Evolutionary conservation across 2,329 filamentous ascomycete genomes (phyloP).

Genomic region (Curvularia sp.): DNA sequence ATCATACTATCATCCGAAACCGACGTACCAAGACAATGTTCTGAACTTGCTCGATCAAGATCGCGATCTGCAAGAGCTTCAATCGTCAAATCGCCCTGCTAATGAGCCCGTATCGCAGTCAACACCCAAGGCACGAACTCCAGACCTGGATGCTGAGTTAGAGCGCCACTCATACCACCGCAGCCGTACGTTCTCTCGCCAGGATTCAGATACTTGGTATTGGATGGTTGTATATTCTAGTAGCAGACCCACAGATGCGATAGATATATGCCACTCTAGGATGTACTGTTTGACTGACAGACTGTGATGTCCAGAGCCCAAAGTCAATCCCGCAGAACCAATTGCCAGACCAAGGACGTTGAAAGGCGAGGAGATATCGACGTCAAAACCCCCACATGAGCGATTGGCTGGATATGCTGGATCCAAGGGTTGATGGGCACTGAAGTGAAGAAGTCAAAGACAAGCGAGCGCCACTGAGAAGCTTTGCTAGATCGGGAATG

Average conservation of each 20-base stretch:
- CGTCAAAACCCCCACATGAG: constrained; percentile 20
- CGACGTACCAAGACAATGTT: constrained; percentile 7
- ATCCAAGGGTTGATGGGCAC: constrained; percentile 26
- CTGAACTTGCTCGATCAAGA: constrained; percentile 6
- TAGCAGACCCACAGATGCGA: no score
- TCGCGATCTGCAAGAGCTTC: not conserved
- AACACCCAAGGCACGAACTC: no score
- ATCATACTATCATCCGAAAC: constrained; percentile 16
- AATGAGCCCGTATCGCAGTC: constrained; percentile 8
- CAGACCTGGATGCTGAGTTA: no score
- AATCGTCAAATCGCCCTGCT: not conserved
- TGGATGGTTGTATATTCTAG: no score
- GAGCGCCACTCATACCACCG: no score
- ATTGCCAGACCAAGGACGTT: not conserved
- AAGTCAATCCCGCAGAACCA: no score
- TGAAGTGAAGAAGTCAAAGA: constrained; percentile 7
- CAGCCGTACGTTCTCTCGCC: no score
- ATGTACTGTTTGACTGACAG: no score
- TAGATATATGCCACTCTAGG: no score
- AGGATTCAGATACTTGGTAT: no score
- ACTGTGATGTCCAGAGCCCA: no score
- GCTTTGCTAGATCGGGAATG: not conserved
- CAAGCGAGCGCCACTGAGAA: not conserved
- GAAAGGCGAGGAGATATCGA: constrained; percentile 1
- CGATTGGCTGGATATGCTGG: constrained; percentile 26